Percentiles rank a stretch among this genome's conserved stretches.
Evolutionary conservation across 345 rosid genomes (phyloP).

Genomic region (Syzygium grande): DNA sequence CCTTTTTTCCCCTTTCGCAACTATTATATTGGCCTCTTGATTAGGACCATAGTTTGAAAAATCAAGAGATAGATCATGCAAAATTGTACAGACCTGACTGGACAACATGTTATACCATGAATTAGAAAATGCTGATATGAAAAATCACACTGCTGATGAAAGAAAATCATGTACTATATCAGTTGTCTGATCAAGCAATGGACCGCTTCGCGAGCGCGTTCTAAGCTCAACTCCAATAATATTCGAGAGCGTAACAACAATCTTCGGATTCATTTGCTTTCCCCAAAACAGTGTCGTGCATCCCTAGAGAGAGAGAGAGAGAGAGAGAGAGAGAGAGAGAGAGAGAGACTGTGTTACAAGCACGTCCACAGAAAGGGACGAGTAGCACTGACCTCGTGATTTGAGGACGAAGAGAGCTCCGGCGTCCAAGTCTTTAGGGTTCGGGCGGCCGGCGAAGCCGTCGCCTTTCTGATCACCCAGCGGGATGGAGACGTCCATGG

Average conservation of each 20-base stretch:
- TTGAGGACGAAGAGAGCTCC: conserved; percentile 26
- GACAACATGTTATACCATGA: not conserved
- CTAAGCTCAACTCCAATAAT: not conserved
- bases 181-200: not conserved
- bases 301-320: not conserved
- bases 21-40: not conserved
- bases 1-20: not conserved
- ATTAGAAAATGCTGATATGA: not conserved
- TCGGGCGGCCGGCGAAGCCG: not conserved
- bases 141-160: not conserved
- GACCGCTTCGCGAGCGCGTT: not conserved
- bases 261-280: not conserved
- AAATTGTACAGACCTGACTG: not conserved
- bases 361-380: not conserved
- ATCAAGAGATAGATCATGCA: not conserved
- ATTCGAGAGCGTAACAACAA: not conserved
- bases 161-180: not conserved
- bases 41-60: not conserved
- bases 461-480: not conserved
- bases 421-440: conserved; percentile 12
- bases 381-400: conserved; percentile 11
- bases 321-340: not conserved
- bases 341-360: not conserved
- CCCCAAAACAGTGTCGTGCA: not conserved
- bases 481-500: conserved; percentile 1